Conservation (phyloP, 768 basidiomycete genomes). For the Kwoniella botswanensis region DNA sequence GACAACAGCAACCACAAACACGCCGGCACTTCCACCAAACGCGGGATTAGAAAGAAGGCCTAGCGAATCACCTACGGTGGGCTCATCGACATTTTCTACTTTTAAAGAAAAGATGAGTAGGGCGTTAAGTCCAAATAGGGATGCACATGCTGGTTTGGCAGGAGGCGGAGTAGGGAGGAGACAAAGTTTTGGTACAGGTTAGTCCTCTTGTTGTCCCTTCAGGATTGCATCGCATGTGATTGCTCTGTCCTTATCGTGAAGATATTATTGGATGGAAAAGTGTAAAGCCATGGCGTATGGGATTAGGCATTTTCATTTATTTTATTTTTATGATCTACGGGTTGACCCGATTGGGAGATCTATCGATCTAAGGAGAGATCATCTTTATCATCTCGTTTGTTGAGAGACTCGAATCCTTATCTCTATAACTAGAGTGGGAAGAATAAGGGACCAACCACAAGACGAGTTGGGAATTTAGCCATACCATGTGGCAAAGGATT, state of each 20-base stretch:
- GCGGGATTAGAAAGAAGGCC: not conserved
- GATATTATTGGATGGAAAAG: not conserved
- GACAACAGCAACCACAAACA: not conserved
- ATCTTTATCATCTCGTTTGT: not conserved
- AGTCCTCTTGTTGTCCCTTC: not conserved
- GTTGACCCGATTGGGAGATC: not conserved
- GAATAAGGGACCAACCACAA: not conserved
- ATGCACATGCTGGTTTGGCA: conserved; percentile 13
- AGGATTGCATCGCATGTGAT: not conserved
- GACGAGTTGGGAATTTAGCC: not conserved
- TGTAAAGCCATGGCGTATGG: not conserved
- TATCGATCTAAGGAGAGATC: not conserved
- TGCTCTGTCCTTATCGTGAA: conserved; percentile 2
- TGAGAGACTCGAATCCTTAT: not conserved
- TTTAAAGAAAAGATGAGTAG: conserved; percentile 29
- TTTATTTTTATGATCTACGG: not conserved
- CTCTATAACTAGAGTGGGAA: not conserved
- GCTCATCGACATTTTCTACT: conserved; percentile 15
- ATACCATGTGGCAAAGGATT: not conserved
- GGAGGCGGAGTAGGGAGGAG: conserved; percentile 4
- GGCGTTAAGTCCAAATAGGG: conserved; percentile 28
- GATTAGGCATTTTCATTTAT: not conserved
- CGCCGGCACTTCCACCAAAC: not conserved
- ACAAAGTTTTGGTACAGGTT: conserved; percentile 18
- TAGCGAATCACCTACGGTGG: conserved; percentile 6